Conservation (phyloP, 164 flowering plant species). For the Magnolia sinica region DNA sequence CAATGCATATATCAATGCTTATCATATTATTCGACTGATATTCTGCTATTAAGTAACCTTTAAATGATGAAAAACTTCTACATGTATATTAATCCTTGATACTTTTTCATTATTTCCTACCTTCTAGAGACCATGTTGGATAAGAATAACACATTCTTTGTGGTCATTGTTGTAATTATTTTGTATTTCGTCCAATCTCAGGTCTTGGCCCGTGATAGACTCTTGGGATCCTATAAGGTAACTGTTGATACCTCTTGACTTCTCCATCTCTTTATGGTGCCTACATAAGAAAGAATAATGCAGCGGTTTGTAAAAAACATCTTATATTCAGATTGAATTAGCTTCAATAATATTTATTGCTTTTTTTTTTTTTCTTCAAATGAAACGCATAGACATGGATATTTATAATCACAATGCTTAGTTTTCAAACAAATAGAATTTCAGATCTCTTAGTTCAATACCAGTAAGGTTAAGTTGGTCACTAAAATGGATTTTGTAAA, state of each 20-base stretch:
- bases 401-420: not conserved
- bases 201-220: constrained; percentile 93
- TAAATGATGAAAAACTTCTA: too few relatives aligned
- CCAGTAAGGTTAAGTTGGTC: too few relatives aligned
- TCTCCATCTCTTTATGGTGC: not conserved
- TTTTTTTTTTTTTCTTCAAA: not conserved
- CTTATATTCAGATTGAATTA: not conserved
- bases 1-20: too few relatives aligned
- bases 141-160: not conserved
- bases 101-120: not conserved
- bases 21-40: too few relatives aligned
- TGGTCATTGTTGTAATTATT: constrained; percentile 11
- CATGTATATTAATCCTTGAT: too few relatives aligned
- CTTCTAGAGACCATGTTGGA: not conserved
- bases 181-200: constrained; percentile 18
- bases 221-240: constrained; percentile 92
- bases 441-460: too few relatives aligned
- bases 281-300: not conserved
- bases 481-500: too few relatives aligned
- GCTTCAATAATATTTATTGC: not conserved
- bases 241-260: not conserved
- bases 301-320: not conserved
- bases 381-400: not conserved
- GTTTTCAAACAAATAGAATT: too few relatives aligned
- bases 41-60: too few relatives aligned